Evolutionary conservation across 768 basidiomycete genomes (phyloP).

Genomic region (Psilocybe subaeruginosa): DNA sequence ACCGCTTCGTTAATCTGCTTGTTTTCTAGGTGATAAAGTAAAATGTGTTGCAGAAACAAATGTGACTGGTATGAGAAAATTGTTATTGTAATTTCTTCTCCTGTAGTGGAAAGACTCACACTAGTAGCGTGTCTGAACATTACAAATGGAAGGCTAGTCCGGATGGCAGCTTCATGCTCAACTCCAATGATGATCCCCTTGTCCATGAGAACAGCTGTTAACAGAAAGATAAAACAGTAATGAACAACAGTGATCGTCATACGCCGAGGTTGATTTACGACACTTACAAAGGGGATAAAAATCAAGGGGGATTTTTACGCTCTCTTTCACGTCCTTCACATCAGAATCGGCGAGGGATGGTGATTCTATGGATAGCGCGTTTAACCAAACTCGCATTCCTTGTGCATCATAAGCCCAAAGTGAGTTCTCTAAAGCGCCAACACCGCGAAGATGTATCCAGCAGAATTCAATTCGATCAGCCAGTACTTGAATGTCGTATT

Average conservation of each 20-base stretch:
- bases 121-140: conserved; percentile 92
- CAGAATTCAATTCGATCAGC: conserved; percentile 98
- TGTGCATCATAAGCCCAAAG: conserved; percentile 96
- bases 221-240: conserved; percentile 8
- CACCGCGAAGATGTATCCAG: conserved; percentile 96
- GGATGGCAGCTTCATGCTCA: conserved; percentile 82
- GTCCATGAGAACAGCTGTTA: conserved; percentile 93
- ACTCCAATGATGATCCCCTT: conserved; percentile 98
- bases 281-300: conserved; percentile 93
- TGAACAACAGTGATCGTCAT: not conserved
- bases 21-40: conserved; percentile 78
- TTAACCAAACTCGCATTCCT: conserved; percentile 91
- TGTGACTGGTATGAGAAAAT: conserved; percentile 65
- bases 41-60: conserved; percentile 90
- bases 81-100: not conserved
- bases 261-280: not conserved
- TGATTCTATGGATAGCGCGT: conserved; percentile 87
- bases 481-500: conserved; percentile 96
- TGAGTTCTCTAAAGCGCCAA: conserved; percentile 93
- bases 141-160: conserved; percentile 80
- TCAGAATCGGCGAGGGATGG: conserved; percentile 40
- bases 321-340: conserved; percentile 77
- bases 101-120: conserved; percentile 43
- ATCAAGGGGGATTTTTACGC: conserved; percentile 87
- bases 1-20: conserved; percentile 76